A percentile compares a stretch with the other conserved stretches of the same genome.
These are phyloP conservation scores for Quercus aquifolioides DNA, from an alignment of 306 rosid genomes.

Conservation along the genomic window DNA sequence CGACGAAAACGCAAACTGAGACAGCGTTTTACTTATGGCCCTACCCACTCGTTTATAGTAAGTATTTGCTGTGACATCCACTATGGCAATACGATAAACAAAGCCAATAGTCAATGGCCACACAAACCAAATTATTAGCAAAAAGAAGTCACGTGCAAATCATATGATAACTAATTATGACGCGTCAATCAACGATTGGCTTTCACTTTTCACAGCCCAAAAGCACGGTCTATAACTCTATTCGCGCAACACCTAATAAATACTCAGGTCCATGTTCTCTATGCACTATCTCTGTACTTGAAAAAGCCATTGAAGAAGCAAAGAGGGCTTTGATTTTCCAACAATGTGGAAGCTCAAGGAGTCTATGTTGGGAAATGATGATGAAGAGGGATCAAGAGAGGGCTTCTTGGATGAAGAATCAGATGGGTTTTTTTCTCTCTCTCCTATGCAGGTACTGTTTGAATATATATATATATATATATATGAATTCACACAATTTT, in stretches of 20 bases:
- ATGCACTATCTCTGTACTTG: neutral
- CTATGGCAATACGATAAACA: neutral
- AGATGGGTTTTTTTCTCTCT: slow-evolving; percentile 55
- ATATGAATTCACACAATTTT: neutral
- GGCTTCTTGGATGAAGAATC: slow-evolving; percentile 63
- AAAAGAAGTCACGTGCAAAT: neutral
- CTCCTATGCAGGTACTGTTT: slow-evolving; percentile 68
- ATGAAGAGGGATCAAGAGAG: slow-evolving; percentile 39
- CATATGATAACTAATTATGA: neutral
- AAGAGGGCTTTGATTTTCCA: slow-evolving; percentile 10
- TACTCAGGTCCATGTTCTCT: neutral
- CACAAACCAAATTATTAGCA: neutral
- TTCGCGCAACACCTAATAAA: neutral
- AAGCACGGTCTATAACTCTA: neutral
- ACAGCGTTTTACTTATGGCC: too few species aligned
- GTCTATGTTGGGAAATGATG: slow-evolving; percentile 37
- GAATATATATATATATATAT: too few species aligned
- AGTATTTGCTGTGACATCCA: neutral
- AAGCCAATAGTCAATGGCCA: neutral
- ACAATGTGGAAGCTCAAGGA: slow-evolving; percentile 64
- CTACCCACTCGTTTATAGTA: too few species aligned
- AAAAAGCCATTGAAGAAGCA: slow-evolving; percentile 4
- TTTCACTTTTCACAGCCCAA: neutral
- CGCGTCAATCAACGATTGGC: neutral
- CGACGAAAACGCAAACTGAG: too few species aligned